Conservation (phyloP, 2,329 filamentous ascomycete species). For the Teratosphaeria epicoccoides region DNA sequence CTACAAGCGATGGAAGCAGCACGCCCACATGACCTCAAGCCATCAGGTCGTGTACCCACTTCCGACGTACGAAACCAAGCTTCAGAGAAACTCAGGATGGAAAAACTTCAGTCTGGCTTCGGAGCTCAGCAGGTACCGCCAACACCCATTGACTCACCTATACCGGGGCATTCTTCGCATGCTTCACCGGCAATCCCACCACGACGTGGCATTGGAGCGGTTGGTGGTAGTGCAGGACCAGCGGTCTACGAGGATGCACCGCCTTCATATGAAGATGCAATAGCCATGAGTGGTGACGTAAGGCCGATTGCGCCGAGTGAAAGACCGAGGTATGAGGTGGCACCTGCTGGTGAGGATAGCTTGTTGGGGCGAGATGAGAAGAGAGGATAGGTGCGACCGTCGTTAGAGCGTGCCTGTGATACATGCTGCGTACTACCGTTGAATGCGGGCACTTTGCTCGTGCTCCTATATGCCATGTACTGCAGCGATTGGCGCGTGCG, state of each 20-base stretch:
- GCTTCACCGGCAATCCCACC: constrained; percentile 5
- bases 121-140: constrained; percentile 17
- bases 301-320: constrained; percentile 58
- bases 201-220: constrained; percentile 3
- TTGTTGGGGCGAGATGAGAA: constrained; percentile 23
- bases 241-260: constrained; percentile 53
- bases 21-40: background rate
- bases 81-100: constrained; percentile 15
- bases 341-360: constrained; percentile 23
- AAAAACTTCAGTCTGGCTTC: constrained; percentile 15
- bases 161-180: background rate
- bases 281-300: constrained; percentile 56
- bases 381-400: constrained; percentile 16
- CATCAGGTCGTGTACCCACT: constrained; percentile 11
- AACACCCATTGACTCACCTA: constrained; percentile 12
- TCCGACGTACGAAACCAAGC: constrained; percentile 11
- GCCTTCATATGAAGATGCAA: constrained; percentile 87
- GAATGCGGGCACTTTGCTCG: too few relatives aligned
- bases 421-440: too few relatives aligned
- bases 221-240: constrained; percentile 1
- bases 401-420: background rate
- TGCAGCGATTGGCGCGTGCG: too few relatives aligned
- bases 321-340: constrained; percentile 52
- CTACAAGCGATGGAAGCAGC: constrained; percentile 50
- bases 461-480: too few relatives aligned